Conservation (phyloP, 2,329 filamentous ascomycete genomes). For the Alternaria gaisen region DNA sequence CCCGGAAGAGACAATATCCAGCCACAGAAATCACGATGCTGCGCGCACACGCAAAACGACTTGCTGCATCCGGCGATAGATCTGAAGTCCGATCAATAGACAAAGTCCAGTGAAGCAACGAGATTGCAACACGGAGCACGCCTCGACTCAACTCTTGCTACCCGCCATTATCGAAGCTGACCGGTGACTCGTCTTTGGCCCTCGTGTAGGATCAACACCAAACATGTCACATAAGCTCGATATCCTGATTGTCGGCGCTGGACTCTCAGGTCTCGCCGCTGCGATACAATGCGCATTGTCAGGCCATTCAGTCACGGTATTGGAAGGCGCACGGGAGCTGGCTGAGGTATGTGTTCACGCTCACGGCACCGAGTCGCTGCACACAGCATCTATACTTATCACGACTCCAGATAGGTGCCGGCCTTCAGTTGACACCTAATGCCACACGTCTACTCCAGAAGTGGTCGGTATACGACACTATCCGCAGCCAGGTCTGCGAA, state of each 20-base stretch:
- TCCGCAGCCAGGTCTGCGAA: constrained; percentile 52
- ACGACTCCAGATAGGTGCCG: constrained; percentile 44
- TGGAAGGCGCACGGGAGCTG: constrained; percentile 54
- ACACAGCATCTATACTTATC: neutral
- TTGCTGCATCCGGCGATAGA: neutral
- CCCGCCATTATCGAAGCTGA: neutral
- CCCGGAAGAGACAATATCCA: neutral
- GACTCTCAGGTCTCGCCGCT: constrained; percentile 55
- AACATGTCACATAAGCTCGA: constrained; percentile 23
- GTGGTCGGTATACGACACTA: constrained; percentile 59
- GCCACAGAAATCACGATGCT: neutral
- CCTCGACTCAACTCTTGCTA: neutral
- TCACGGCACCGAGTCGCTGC: neutral
- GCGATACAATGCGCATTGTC: constrained; percentile 54
- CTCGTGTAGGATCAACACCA: neutral
- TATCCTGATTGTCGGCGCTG: constrained; percentile 49
- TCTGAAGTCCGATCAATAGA: neutral
- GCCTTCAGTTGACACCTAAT: constrained; percentile 50
- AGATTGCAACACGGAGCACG: neutral
- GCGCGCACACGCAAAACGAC: neutral
- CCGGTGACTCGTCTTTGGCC: neutral
- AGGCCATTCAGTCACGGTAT: constrained; percentile 53
- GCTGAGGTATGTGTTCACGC: constrained; percentile 49
- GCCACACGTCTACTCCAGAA: constrained; percentile 60
- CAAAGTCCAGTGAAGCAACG: neutral